A percentile compares a stretch with the other conserved stretches of the same genome.
Conservation (phyloP, 192 early-diverging fungal genomes). For the Piromyces finnis region DNA sequence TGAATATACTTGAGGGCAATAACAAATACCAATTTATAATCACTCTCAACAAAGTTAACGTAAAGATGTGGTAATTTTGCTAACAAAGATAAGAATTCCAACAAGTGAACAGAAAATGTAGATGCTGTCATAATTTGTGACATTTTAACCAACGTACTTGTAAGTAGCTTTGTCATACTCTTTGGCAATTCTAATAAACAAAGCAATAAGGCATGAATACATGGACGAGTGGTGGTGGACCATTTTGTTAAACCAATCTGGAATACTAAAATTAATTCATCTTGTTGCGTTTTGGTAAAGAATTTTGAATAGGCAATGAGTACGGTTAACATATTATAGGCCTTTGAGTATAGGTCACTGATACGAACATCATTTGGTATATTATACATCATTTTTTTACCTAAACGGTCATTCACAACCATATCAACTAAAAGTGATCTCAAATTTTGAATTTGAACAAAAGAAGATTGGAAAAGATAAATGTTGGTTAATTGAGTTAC, state of each 20-base stretch:
- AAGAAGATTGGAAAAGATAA: constrained; percentile 48
- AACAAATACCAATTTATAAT: constrained; percentile 76
- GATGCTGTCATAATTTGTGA: constrained; percentile 65
- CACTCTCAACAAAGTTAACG: constrained; percentile 55
- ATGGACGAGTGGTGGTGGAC: constrained; percentile 50
- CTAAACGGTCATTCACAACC: constrained; percentile 31
- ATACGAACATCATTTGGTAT: constrained; percentile 37
- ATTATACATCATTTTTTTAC: constrained; percentile 26
- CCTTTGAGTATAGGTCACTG: constrained; percentile 43
- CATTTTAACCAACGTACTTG: constrained; percentile 49
- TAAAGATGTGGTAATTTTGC: constrained; percentile 60
- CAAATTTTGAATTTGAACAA: constrained; percentile 25
- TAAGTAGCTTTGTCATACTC: constrained; percentile 53
- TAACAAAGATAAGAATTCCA: constrained; percentile 81
- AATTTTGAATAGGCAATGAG: constrained; percentile 49
- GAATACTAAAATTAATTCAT: constrained; percentile 56
- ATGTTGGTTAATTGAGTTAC: constrained; percentile 53
- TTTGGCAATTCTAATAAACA: constrained; percentile 56
- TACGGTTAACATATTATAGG: constrained; percentile 38
- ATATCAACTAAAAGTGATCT: constrained; percentile 31
- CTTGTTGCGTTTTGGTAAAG: constrained; percentile 44
- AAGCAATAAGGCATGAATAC: constrained; percentile 62
- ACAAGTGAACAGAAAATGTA: constrained; percentile 60
- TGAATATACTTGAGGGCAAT: constrained; percentile 81
- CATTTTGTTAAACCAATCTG: constrained; percentile 50